Evolutionary conservation across 2,329 filamentous ascomycete species (phyloP).

Genomic region (Magnaporthiopsis poae): DNA sequence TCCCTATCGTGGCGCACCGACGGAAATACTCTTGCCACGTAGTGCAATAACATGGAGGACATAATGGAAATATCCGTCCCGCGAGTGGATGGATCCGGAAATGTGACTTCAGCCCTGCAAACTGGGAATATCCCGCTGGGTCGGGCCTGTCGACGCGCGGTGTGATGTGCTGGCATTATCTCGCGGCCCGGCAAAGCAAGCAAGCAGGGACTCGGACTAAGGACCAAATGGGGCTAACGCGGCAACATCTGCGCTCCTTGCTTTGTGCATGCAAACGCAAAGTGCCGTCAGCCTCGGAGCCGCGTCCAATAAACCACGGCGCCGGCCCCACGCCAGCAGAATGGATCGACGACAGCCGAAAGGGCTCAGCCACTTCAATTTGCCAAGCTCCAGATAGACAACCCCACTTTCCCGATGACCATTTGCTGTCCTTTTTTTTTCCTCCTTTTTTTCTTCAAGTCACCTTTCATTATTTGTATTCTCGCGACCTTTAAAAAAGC

Average conservation of each 20-base stretch:
- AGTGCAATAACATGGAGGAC: neutral
- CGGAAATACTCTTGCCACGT: neutral
- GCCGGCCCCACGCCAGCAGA: neutral
- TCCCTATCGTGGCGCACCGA: neutral
- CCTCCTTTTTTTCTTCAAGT: slow-evolving; percentile 8
- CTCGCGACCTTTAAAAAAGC: neutral
- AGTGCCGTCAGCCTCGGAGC: neutral
- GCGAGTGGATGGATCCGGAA: too few species aligned
- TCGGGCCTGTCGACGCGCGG: neutral
- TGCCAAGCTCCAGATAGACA: neutral
- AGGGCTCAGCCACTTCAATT: neutral
- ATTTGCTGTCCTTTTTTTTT: neutral
- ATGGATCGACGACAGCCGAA: neutral
- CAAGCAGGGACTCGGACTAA: neutral
- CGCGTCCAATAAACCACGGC: neutral
- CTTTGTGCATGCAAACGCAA: neutral
- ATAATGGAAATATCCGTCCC: neutral
- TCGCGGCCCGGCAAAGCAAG: neutral
- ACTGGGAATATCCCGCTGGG: neutral
- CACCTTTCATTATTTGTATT: slow-evolving; percentile 5
- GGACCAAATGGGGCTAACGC: neutral
- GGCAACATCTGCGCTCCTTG: neutral
- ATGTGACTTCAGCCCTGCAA: neutral
- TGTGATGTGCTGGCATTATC: neutral
- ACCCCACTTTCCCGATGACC: neutral